Percentiles rank a stretch among this genome's conserved stretches.
These are phyloP conservation scores for Silene uniflora DNA, from an alignment of 148 eudicot species.

Conservation along the genomic window DNA sequence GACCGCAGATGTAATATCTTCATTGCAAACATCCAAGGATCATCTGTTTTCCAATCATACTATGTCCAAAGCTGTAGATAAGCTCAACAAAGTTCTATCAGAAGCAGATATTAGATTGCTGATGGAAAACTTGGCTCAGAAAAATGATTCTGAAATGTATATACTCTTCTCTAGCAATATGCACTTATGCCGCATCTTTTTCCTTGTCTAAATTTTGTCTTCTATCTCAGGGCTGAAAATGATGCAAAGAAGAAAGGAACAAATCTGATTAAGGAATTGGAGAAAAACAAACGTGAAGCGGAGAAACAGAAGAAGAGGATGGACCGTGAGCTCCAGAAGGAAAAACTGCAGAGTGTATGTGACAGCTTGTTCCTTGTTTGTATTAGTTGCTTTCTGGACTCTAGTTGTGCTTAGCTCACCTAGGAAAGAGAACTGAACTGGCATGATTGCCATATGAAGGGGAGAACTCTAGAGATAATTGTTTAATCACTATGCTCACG, in stretches of 20 bases:
- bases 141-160: slow-evolving; percentile 62
- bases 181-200: not conserved
- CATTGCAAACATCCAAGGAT: slow-evolving; percentile 45
- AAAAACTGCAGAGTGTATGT: slow-evolving; percentile 79
- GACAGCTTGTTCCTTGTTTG: slow-evolving; percentile 7
- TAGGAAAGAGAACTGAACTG: not conserved
- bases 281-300: slow-evolving; percentile 64
- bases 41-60: slow-evolving; percentile 35
- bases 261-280: slow-evolving; percentile 58
- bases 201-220: not conserved
- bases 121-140: slow-evolving; percentile 50
- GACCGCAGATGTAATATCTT: slow-evolving; percentile 53
- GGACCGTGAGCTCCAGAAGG: slow-evolving; percentile 75
- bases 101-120: slow-evolving; percentile 80
- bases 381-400: slow-evolving; percentile 4
- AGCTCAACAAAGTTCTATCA: slow-evolving; percentile 54
- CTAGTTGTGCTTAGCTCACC: not conserved
- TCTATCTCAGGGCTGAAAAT: slow-evolving; percentile 59
- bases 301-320: slow-evolving; percentile 75
- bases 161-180: slow-evolving; percentile 14
- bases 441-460: not conserved
- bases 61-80: slow-evolving; percentile 56
- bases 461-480: not conserved
- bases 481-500: not conserved
- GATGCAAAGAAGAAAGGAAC: slow-evolving; percentile 47